Evolutionary conservation across 139 green algal genomes (phyloP).

Genomic region (Coelastrella sp.): DNA sequence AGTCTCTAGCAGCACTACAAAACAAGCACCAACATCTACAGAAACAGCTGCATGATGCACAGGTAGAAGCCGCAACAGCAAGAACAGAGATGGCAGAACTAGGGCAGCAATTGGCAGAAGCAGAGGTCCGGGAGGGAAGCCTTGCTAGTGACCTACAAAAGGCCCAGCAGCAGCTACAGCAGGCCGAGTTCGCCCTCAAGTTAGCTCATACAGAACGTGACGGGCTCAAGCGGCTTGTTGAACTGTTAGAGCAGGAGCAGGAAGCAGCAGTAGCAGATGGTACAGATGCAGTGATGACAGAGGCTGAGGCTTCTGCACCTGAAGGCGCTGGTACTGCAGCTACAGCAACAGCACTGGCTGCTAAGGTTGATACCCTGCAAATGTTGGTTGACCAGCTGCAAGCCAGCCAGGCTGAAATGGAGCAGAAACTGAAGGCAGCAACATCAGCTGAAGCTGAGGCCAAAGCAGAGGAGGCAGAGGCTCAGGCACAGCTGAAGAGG

Average conservation of each 20-base stretch:
- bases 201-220: constrained; percentile 53
- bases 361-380: constrained; percentile 18
- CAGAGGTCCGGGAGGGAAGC: neutral
- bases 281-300: neutral
- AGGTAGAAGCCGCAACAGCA: constrained; percentile 4
- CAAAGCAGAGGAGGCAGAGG: neutral
- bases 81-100: neutral
- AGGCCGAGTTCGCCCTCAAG: constrained; percentile 39
- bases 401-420: neutral
- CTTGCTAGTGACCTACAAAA: neutral
- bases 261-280: neutral
- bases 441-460: constrained; percentile 2
- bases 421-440: constrained; percentile 7
- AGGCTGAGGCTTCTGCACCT: neutral
- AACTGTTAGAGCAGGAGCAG: constrained; percentile 14
- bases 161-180: neutral
- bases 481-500: neutral
- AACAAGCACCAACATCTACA: constrained; percentile 14
- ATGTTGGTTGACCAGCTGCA: neutral
- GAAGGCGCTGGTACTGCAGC: neutral
- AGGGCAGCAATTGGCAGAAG: neutral
- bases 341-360: neutral
- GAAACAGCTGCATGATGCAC: neutral
- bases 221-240: constrained; percentile 33
- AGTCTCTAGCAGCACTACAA: constrained; percentile 29